phyloP scores from a whole-genome alignment of 2,329 filamentous ascomycete genomes.

The Pseudophaeomoniella oleicola region DNA sequence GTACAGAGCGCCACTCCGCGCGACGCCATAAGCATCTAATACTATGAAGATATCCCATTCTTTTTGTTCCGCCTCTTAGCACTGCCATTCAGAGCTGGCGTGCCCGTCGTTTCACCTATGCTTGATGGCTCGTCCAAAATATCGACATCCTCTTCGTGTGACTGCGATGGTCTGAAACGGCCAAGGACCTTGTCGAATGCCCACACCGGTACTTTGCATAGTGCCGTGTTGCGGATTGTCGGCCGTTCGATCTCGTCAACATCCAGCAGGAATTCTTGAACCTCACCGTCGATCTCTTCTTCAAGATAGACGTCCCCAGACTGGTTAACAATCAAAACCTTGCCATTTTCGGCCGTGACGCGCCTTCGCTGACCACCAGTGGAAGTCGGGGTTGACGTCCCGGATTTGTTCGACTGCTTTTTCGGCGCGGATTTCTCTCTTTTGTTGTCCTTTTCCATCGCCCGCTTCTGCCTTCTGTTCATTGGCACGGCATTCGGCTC shows the following conservation, averaged over 20 bases:
- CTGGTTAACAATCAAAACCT: conserved; percentile 83
- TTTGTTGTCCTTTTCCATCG: conserved; percentile 73
- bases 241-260: conserved; percentile 70
- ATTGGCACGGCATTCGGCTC: conserved; percentile 40
- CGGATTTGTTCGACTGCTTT: conserved; percentile 20
- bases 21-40: not conserved
- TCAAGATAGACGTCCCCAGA: conserved; percentile 90
- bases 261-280: conserved; percentile 74
- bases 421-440: conserved; percentile 41
- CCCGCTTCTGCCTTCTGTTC: conserved; percentile 75
- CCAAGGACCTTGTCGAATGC: conserved; percentile 45
- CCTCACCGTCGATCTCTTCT: conserved; percentile 71
- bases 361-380: conserved; percentile 69
- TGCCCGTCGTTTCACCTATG: not conserved
- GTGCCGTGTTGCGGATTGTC: conserved; percentile 65
- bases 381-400: conserved; percentile 40
- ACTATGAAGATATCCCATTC: not conserved
- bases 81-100: too few species aligned
- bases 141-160: not conserved
- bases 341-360: conserved; percentile 87
- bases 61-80: not conserved
- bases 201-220: conserved; percentile 66
- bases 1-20: not conserved
- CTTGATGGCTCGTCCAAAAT: not conserved
- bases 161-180: conserved; percentile 10